Evolutionary conservation across 2,329 filamentous ascomycete species (phyloP).

Genomic region (Alternaria sp.): DNA sequence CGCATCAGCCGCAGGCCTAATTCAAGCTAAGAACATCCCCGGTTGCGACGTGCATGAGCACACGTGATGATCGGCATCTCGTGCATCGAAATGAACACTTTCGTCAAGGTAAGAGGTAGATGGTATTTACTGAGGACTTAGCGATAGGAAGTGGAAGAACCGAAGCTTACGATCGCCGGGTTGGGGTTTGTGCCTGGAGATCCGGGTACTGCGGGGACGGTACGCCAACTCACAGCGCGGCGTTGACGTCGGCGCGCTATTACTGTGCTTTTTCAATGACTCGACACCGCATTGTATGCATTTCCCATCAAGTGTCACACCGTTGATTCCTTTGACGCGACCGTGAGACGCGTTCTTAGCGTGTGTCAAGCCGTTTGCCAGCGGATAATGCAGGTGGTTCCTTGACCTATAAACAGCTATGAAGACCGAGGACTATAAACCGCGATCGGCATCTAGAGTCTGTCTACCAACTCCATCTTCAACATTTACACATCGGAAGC

Average conservation of each 20-base stretch:
- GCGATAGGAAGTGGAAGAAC: slow-evolving; percentile 4
- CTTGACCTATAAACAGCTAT: slow-evolving; percentile 29
- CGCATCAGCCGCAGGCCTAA: slow-evolving; percentile 25
- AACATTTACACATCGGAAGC: slow-evolving; percentile 17
- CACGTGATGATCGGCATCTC: slow-evolving; percentile 31
- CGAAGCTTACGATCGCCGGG: background rate
- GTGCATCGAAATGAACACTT: slow-evolving; percentile 1
- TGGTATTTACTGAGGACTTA: background rate
- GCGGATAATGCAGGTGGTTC: slow-evolving; percentile 18
- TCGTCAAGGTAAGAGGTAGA: background rate
- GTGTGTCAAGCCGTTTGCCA: slow-evolving; percentile 15
- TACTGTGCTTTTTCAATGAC: slow-evolving; percentile 4
- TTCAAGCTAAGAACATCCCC: slow-evolving; percentile 25
- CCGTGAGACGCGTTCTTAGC: slow-evolving; percentile 23
- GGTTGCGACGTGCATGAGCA: slow-evolving; percentile 36
- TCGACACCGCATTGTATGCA: slow-evolving; percentile 2
- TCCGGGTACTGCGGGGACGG: slow-evolving; percentile 21
- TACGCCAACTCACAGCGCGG: slow-evolving; percentile 18
- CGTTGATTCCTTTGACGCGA: slow-evolving; percentile 8
- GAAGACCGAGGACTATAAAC: slow-evolving; percentile 29
- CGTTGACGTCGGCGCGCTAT: slow-evolving; percentile 14
- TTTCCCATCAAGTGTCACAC: slow-evolving; percentile 5
- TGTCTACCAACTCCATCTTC: slow-evolving; percentile 17
- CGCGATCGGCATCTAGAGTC: slow-evolving; percentile 3
- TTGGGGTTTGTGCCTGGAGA: slow-evolving; percentile 4